Conservation (phyloP, 2,329 filamentous ascomycete species). For the Colletotrichum incanum region DNA sequence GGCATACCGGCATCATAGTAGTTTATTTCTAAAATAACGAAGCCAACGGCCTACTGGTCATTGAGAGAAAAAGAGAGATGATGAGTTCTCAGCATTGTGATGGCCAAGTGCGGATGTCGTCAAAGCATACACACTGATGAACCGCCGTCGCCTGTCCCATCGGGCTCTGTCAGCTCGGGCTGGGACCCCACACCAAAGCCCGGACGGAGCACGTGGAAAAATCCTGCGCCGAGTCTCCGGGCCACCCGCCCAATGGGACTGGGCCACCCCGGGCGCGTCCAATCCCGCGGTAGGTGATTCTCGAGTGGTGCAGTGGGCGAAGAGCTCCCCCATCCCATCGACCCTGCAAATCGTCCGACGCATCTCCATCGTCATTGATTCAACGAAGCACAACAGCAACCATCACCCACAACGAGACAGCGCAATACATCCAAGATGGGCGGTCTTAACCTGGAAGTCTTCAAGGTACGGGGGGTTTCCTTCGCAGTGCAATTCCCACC, state of each 20-base stretch:
- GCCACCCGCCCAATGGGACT: constrained; percentile 6
- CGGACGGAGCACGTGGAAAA: constrained; percentile 35
- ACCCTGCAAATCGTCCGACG: constrained; percentile 24
- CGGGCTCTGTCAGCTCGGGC: constrained; percentile 36
- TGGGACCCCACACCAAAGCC: constrained; percentile 27
- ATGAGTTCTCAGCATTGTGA: not conserved
- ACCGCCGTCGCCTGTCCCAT: not conserved
- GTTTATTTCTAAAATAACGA: constrained; percentile 17
- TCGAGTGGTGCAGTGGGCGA: constrained; percentile 9
- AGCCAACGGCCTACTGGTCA: constrained; percentile 2
- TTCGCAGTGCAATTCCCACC: constrained; percentile 3
- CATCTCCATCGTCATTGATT: constrained; percentile 28
- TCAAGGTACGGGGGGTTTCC: constrained; percentile 74
- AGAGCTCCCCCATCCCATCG: constrained; percentile 22
- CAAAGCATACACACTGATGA: not conserved
- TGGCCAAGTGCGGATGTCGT: not conserved
- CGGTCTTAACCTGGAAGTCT: constrained; percentile 89
- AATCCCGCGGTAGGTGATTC: constrained; percentile 38
- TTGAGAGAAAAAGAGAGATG: not conserved
- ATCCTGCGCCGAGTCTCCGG: constrained; percentile 37
- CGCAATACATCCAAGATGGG: constrained; percentile 65
- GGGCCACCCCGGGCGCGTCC: constrained; percentile 21
- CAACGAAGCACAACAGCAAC: not conserved
- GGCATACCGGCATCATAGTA: constrained; percentile 38
- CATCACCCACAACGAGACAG: not conserved